phyloP scores from a whole-genome alignment of 768 basidiomycete species.

The Pleurotus tuber-regium region DNA sequence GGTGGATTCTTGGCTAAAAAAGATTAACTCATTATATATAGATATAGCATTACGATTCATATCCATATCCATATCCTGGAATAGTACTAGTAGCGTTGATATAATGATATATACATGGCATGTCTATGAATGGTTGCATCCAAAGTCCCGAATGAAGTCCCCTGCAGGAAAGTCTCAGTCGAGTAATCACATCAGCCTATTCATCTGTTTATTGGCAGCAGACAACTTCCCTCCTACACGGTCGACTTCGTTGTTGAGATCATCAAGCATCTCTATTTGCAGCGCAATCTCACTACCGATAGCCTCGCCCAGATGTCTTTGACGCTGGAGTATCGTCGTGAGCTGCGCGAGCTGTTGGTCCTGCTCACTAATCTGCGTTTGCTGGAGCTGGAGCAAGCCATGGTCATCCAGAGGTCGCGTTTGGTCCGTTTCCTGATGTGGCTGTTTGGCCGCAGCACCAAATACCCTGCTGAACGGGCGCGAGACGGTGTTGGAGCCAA shows the following conservation, averaged over 20 bases:
- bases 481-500: conserved; percentile 40
- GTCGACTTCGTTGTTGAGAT: conserved; percentile 75
- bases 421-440: conserved; percentile 72
- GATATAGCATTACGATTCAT: too few species aligned
- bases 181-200: conserved; percentile 60
- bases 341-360: conserved; percentile 79
- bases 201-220: conserved; percentile 79
- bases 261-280: conserved; percentile 87
- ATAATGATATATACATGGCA: conserved; percentile 12
- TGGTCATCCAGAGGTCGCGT: conserved; percentile 87
- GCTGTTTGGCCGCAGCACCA: conserved; percentile 52
- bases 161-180: too few species aligned
- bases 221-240: conserved; percentile 73
- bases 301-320: conserved; percentile 82
- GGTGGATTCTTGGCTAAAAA: conserved; percentile 48
- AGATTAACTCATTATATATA: conserved; percentile 22
- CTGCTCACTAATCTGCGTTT: conserved; percentile 78
- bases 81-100: conserved; percentile 10
- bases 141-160: not conserved
- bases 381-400: conserved; percentile 78
- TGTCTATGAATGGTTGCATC: conserved; percentile 14
- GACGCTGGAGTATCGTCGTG: conserved; percentile 78
- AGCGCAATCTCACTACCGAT: conserved; percentile 78
- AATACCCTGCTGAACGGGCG: conserved; percentile 74
- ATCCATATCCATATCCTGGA: too few species aligned